These are phyloP conservation scores for Calendula officinalis DNA, from an alignment of 129 eudicot genomes.

Conservation along the genomic window DNA sequence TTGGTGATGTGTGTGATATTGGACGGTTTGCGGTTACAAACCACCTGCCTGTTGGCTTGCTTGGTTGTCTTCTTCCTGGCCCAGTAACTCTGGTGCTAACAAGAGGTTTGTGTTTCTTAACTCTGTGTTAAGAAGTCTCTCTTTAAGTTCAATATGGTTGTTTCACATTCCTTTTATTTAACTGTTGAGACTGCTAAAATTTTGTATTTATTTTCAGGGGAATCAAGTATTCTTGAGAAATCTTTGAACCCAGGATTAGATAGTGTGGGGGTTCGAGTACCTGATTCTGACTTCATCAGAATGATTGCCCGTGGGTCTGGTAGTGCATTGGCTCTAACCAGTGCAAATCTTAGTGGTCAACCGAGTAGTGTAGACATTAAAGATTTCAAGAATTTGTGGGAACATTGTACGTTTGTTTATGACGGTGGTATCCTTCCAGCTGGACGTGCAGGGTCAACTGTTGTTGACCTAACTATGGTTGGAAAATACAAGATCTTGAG, in stretches of 20 bases:
- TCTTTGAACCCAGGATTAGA: slow-evolving; percentile 84
- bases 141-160: background rate
- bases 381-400: slow-evolving; percentile 84
- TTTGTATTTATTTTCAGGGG: slow-evolving; percentile 48
- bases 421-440: slow-evolving; percentile 92
- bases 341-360: slow-evolving; percentile 93
- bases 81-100: slow-evolving; percentile 83
- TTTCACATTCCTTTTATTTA: background rate
- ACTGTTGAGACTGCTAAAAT: background rate
- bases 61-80: slow-evolving; percentile 87
- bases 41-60: slow-evolving; percentile 80
- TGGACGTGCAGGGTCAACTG: slow-evolving; percentile 93
- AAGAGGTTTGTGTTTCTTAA: slow-evolving; percentile 54
- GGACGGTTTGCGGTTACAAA: slow-evolving; percentile 62
- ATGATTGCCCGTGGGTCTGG: slow-evolving; percentile 67
- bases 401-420: slow-evolving; percentile 67
- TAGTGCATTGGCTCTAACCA: slow-evolving; percentile 95
- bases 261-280: slow-evolving; percentile 89
- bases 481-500: slow-evolving; percentile 80
- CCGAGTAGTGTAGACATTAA: slow-evolving; percentile 75
- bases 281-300: slow-evolving; percentile 77
- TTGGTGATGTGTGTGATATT: slow-evolving; percentile 81
- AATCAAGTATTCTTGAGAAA: slow-evolving; percentile 84
- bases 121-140: background rate
- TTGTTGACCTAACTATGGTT: slow-evolving; percentile 68